Conservation (phyloP, 2,329 filamentous ascomycete genomes). For the Ceratocystis smalleyi region DNA sequence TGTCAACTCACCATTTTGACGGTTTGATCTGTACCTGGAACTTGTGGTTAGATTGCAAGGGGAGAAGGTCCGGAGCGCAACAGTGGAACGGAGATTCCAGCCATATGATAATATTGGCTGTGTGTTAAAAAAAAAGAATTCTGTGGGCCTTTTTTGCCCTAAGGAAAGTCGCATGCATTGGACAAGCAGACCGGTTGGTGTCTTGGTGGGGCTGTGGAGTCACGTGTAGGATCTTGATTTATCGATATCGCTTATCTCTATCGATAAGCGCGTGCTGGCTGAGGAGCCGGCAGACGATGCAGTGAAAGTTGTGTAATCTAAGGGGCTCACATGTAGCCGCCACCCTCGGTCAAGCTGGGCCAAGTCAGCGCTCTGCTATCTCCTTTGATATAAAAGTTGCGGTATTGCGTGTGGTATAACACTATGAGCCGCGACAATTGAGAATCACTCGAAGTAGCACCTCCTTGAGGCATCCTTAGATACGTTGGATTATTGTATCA, state of each 20-base stretch:
- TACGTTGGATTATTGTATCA: too few species aligned
- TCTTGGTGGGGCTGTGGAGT: conserved; percentile 18
- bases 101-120: conserved; percentile 25
- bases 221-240: conserved; percentile 6
- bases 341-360: too few species aligned
- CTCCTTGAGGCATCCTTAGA: too few species aligned
- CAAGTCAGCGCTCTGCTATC: too few species aligned
- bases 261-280: not conserved
- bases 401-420: too few species aligned
- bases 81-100: conserved; percentile 17
- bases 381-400: too few species aligned
- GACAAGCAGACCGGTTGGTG: conserved; percentile 22
- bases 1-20: conserved; percentile 55
- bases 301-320: too few species aligned
- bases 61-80: conserved; percentile 28
- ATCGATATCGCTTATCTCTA: not conserved
- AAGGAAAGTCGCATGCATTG: conserved; percentile 20
- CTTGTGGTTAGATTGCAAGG: conserved; percentile 16
- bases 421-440: too few species aligned
- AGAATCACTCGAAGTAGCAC: too few species aligned
- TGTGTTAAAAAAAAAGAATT: conserved; percentile 19
- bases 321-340: too few species aligned
- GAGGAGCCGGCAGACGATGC: too few species aligned
- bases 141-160: conserved; percentile 31
- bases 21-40: conserved; percentile 25